Evolutionary conservation across 352 stramenopile species (phyloP).

Genomic region (Aphanomyces astaci): DNA sequence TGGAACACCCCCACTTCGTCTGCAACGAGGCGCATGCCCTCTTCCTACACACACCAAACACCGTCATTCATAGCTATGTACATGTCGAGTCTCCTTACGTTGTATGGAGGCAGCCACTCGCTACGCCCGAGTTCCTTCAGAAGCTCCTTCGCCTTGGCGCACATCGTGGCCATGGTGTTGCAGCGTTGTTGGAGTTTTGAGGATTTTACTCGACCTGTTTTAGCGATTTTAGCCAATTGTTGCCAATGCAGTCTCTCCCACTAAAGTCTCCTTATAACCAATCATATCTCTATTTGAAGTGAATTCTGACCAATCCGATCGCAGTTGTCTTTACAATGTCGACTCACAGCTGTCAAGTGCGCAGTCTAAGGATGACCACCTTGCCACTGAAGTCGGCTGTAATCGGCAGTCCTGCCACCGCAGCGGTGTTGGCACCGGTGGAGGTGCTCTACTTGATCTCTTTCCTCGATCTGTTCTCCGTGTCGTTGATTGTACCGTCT

Average conservation of each 20-base stretch:
- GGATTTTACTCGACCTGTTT: too few species aligned
- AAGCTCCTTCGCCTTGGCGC: slow-evolving; percentile 72
- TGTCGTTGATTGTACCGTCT: slow-evolving; percentile 81
- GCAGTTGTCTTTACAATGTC: too few species aligned
- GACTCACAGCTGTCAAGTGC: too few species aligned
- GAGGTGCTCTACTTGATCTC: slow-evolving; percentile 69
- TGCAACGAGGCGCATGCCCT: slow-evolving; percentile 69
- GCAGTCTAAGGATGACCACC: neutral
- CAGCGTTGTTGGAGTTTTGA: neutral
- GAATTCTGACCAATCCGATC: neutral
- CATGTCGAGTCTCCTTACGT: too few species aligned
- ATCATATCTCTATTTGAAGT: neutral
- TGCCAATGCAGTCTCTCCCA: too few species aligned
- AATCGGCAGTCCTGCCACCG: neutral
- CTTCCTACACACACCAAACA: slow-evolving; percentile 66
- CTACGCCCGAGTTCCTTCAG: slow-evolving; percentile 85
- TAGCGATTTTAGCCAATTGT: slow-evolving; percentile 18
- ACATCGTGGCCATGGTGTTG: slow-evolving; percentile 44
- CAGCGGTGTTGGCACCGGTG: neutral
- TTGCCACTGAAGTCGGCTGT: neutral
- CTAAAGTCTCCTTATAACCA: too few species aligned
- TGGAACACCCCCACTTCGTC: slow-evolving; percentile 61
- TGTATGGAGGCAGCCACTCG: slow-evolving; percentile 88
- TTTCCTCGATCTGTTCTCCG: slow-evolving; percentile 72
- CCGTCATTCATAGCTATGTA: too few species aligned